Evolutionary conservation across 441 rosid species (phyloP).

Genomic region (Erodium texanum): DNA sequence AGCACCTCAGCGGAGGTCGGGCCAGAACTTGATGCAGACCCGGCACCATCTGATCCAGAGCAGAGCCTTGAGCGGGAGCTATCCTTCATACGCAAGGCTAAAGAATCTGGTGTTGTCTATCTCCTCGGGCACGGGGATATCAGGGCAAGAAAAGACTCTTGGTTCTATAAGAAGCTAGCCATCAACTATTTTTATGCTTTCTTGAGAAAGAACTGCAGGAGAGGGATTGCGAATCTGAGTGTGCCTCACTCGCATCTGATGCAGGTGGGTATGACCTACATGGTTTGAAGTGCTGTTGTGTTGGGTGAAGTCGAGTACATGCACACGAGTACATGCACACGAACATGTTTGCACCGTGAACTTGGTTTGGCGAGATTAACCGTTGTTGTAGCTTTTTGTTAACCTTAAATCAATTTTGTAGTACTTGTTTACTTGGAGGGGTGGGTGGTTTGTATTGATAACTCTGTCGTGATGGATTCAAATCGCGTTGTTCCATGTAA

Average conservation of each 20-base stretch:
- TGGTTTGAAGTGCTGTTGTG: slow-evolving; percentile 89
- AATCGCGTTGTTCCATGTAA: too few relatives aligned
- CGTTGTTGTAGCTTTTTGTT: too few relatives aligned
- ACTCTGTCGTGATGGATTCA: too few relatives aligned
- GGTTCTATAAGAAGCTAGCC: slow-evolving; percentile 84
- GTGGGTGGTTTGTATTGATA: too few relatives aligned
- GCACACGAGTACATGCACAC: too few relatives aligned
- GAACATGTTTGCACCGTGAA: too few relatives aligned
- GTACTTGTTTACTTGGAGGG: too few relatives aligned
- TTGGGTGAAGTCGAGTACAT: too few relatives aligned
- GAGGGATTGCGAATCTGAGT: slow-evolving; percentile 82
- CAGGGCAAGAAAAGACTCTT: slow-evolving; percentile 87
- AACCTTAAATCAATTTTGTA: too few relatives aligned
- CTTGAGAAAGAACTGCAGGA: slow-evolving; percentile 87
- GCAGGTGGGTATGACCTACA: slow-evolving; percentile 99
- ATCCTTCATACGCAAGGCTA: slow-evolving; percentile 79
- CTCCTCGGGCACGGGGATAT: slow-evolving; percentile 97
- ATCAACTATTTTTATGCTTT: slow-evolving; percentile 91
- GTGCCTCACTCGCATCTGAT: slow-evolving; percentile 89
- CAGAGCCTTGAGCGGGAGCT: slow-evolving; percentile 89
- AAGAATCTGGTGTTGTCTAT: slow-evolving; percentile 93
- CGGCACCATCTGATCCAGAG: slow-evolving; percentile 45
- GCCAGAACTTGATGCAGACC: slow-evolving; percentile 27
- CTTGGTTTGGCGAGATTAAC: too few relatives aligned
- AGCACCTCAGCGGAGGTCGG: slow-evolving; percentile 45